Base-by-base conservation (phyloP, 805 yeast genomes). In the Starmerella tilneyi region DNA sequence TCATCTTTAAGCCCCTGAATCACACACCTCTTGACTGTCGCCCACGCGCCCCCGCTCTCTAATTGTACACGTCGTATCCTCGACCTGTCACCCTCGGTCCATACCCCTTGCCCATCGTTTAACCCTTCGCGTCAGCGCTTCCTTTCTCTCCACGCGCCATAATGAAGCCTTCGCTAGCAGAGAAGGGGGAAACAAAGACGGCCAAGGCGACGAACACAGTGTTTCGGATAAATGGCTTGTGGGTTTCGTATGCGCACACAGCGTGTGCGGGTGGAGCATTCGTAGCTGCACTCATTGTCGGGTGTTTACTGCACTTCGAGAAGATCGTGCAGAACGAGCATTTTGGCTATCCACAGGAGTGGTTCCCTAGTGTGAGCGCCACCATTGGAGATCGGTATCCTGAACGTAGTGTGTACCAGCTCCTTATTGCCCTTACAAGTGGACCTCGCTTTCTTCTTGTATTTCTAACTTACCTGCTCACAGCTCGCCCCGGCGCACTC, bases 311-410 rank as follows among this genome's bases (percentile, higher is more conserved):
- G 21, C 98, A 89, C 64, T 92, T 78, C 64, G 68, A 81, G 49
- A 86, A 92, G 61, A 92, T 92, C 59, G 95, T 92, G 9, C 71
- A 78, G 58, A 92, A 92, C 61, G 82, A 88, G 39, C 75, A 76
- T 52, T 88, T 70, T 59, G 94, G 94, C 1, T 92, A 85, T 60
- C 98, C 98, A 2, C 92, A 88, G 48, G 98, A 92, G 63, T 92
- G 98, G 97, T 89, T 92, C 60, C 98, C 98, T 2, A 81, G 94
- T 58, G 98, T 92, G 2, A 81, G 94, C 29, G 97, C 98, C 1
- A 76, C 98, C 1, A 92, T 92, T 59, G 98, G 98, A 36, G 98
- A 92, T 61, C 66, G 96, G 49, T 92, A 86, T 61, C 98, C 98
- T 0, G 98, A 92, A 64, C 70, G 98, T 53, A 84, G 95, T 1